Base-by-base conservation (phyloP, 164 flowering plant species). In the Sedum album region DNA sequence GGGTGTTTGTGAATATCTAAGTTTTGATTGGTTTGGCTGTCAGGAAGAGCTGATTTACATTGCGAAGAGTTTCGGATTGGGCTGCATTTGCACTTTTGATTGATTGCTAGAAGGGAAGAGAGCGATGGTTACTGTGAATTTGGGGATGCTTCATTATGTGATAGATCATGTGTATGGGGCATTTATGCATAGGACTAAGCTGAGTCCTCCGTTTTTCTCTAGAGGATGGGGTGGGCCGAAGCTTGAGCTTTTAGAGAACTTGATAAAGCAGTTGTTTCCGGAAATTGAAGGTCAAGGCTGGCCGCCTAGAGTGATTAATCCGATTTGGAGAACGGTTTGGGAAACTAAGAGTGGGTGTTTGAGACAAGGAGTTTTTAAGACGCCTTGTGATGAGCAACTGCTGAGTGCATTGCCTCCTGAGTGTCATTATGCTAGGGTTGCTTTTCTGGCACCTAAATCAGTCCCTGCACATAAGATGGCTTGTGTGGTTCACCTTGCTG, bases 401-500 rank as follows among this genome's bases (percentile, higher is more conserved):
- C 73, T 84, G 5, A 71, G 73, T 76, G 99, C 96, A 70, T 83
- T 94, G 90, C 99, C 99, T 38, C 92, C 96, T 18, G 97, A 91
- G 79, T 75, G 96, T 78, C 83, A 81, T 76, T 84, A 44, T 72
- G 99, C 90, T 0, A 86, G 96, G 77, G 94, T 91, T 39, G 95
- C 97, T 69, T 94, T 91, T 68, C 94, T 94, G 57, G 44, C 79
- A 1, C 94, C 99, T 0, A 91, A 88, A 72, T 75, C 15, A 4
- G 82, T 81, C 46, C 82, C 83, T 0, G 85, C 92, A 0, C 87
- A 88, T 28, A 86, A 77, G 73, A 87, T 85, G 93, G 88, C 96
- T 31, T 94, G 96, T 72, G 97, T 94, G 51, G 96, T 91, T 78
- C 99, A 94, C 73, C 97, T 94, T 78, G 99, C 99, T 76, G 99